Percentiles rank a stretch among this genome's conserved stretches.
Evolutionary conservation across 2,329 filamentous ascomycete genomes (phyloP).

Genomic region (Coleophoma crateriformis): DNA sequence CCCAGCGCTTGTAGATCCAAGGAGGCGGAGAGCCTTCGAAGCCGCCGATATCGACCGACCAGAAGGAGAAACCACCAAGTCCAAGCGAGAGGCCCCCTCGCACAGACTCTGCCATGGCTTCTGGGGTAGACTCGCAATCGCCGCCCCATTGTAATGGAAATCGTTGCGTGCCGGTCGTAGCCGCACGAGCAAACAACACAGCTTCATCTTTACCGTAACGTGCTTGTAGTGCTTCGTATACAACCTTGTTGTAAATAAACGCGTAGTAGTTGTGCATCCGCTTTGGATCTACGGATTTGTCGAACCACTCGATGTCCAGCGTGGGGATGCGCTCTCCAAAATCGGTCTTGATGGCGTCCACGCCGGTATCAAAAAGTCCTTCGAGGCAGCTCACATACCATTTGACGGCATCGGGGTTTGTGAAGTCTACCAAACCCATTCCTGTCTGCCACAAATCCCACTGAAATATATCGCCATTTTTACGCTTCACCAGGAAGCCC

Average conservation of each 20-base stretch:
- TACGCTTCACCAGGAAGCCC: slow-evolving; percentile 54
- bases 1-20: slow-evolving; percentile 59
- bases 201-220: slow-evolving; percentile 42
- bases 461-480: slow-evolving; percentile 54
- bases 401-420: slow-evolving; percentile 49
- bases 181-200: slow-evolving; percentile 52
- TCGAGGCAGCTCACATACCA: slow-evolving; percentile 50
- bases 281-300: slow-evolving; percentile 40
- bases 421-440: slow-evolving; percentile 59
- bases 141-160: slow-evolving; percentile 58
- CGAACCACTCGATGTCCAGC: slow-evolving; percentile 47
- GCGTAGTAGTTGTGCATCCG: slow-evolving; percentile 63
- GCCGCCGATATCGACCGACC: slow-evolving; percentile 57
- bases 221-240: slow-evolving; percentile 48
- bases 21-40: slow-evolving; percentile 54
- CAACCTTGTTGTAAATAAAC: slow-evolving; percentile 54
- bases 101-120: slow-evolving; percentile 56
- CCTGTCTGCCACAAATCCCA: slow-evolving; percentile 62
- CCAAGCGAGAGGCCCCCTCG: slow-evolving; percentile 52
- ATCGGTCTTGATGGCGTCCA: slow-evolving; percentile 59
- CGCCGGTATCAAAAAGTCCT: slow-evolving; percentile 50
- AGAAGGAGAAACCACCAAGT: slow-evolving; percentile 53
- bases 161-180: slow-evolving; percentile 51
- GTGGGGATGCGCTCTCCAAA: slow-evolving; percentile 57
- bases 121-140: slow-evolving; percentile 57